Base-by-base conservation (phyloP, 208 protist species). In the Crithidia thermophila region DNA sequence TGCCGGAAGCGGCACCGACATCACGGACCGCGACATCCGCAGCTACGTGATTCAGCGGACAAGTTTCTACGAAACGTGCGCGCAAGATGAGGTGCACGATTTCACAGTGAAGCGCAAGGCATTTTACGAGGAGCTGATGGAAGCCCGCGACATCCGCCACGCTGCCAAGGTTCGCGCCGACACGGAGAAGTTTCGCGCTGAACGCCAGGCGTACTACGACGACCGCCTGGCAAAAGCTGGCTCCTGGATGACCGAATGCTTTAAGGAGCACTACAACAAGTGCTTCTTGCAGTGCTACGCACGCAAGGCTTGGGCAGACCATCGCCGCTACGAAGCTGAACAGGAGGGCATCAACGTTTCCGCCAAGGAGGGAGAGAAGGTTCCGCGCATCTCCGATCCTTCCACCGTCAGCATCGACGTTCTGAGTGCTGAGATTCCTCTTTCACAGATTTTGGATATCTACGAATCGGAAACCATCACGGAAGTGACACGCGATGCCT, bases 101-200 rank as follows among this genome's bases (percentile, higher is more conserved):
- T 85, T 81, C 25, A 79, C 71, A 0, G 47, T 69, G 27, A 55
- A 63, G n/a, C 77, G 77, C 25, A 56, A 68, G 27, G 50, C 33
- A 5, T 87, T 87, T 52, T 87, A 84, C 55, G 82, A 84, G 57
- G 82, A 87, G 18, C 42, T 87, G 16, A 40, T 87, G 0, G 73
- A 87, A 30, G 75, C 75, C 2, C 75, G 78, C 42, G 61, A 64
- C 13, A 72, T 77, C 28, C 77, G 82, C 20, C 74, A 84, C 45
- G 70, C 72, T 7, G 75, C 72, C 0, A 87, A 87, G 45, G 67
- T 84, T 25, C 67, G 75, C 7, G 36, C 74, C 0, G 70, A 84
- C 65, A 88, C 75, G 5, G 78, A 81, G 40, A 55, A 72, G 49
- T 87, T 75, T 27, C 65, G 65, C 18, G 58, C 34, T 16, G n/a